Percentiles rank a stretch among this genome's conserved stretches.
Evolutionary conservation across 2,329 filamentous ascomycete species (phyloP).

Genomic region (Diaporthe sp.): DNA sequence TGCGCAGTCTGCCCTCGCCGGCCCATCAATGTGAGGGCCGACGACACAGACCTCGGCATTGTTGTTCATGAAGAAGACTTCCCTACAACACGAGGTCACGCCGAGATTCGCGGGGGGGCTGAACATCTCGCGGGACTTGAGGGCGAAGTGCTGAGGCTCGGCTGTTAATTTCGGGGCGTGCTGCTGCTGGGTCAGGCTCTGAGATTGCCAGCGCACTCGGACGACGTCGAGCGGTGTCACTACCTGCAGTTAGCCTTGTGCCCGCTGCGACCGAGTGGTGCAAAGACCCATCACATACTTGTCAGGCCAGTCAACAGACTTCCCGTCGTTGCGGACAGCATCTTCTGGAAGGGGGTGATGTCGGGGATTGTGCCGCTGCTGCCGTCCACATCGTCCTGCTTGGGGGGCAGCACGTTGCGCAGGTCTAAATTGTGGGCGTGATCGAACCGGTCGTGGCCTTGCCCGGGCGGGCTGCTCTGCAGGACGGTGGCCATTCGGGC

Average conservation of each 20-base stretch:
- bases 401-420: conserved; percentile 50
- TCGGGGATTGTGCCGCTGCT: conserved; percentile 54
- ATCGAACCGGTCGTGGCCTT: conserved; percentile 55
- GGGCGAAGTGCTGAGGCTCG: conserved; percentile 68
- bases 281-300: conserved; percentile 67
- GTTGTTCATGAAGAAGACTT: conserved; percentile 96
- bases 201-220: conserved; percentile 92
- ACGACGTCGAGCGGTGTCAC: conserved; percentile 98
- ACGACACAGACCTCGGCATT: conserved; percentile 85
- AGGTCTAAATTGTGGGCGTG: conserved; percentile 49
- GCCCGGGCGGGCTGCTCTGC: conserved; percentile 46
- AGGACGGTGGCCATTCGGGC: conserved; percentile 36
- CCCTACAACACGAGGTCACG: conserved; percentile 93
- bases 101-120: conserved; percentile 82
- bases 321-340: conserved; percentile 92
- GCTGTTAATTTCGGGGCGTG: conserved; percentile 60
- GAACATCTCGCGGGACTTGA: conserved; percentile 72
- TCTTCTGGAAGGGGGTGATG: conserved; percentile 89
- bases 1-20: conserved; percentile 73
- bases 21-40: conserved; percentile 67
- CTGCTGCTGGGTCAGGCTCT: conserved; percentile 61
- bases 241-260: conserved; percentile 53
- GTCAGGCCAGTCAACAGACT: conserved; percentile 91
- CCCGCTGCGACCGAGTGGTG: not conserved
- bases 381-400: conserved; percentile 51